These are phyloP conservation scores for Quercus aquifolioides DNA, from an alignment of 306 rosid species.

Conservation along the genomic window DNA sequence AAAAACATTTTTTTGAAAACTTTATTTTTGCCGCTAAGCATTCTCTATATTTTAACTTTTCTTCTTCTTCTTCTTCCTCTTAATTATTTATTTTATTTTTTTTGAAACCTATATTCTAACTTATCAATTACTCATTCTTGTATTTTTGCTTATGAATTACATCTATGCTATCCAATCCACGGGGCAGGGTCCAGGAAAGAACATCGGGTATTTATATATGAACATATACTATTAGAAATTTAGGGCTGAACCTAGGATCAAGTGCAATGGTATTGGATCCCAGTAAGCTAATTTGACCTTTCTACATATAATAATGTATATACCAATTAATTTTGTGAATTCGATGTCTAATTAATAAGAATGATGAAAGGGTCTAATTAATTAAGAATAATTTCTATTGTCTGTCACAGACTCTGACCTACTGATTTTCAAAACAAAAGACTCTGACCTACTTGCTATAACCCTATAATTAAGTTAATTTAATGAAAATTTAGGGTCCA, in stretches of 20 bases:
- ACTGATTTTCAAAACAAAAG: not conserved
- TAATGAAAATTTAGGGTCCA: constrained; percentile 1
- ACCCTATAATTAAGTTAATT: not conserved
- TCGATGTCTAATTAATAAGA: not conserved
- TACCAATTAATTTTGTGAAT: not conserved
- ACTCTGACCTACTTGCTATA: constrained; percentile 3
- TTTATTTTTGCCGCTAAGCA: no score
- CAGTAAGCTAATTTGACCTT: not conserved
- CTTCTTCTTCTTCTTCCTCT: no score
- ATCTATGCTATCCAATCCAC: constrained; percentile 15
- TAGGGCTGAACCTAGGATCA: constrained; percentile 2
- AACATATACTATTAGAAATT: not conserved
- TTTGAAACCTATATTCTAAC: no score
- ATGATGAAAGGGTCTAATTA: not conserved
- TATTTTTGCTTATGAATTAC: constrained; percentile 22
- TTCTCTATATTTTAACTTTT: no score
- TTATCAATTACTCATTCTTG: constrained; percentile 8
- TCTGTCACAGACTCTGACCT: not conserved
- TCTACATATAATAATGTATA: not conserved
- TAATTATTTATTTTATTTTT: no score
- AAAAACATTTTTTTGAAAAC: no score
- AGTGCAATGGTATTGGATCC: not conserved
- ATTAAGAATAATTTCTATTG: not conserved
- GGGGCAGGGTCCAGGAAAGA: not conserved
- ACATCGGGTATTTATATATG: not conserved